A percentile compares a stretch with the other conserved stretches of the same genome.
Conservation (phyloP, 371 early-diverging fungal species). For the Saksenaea oblongispora region DNA sequence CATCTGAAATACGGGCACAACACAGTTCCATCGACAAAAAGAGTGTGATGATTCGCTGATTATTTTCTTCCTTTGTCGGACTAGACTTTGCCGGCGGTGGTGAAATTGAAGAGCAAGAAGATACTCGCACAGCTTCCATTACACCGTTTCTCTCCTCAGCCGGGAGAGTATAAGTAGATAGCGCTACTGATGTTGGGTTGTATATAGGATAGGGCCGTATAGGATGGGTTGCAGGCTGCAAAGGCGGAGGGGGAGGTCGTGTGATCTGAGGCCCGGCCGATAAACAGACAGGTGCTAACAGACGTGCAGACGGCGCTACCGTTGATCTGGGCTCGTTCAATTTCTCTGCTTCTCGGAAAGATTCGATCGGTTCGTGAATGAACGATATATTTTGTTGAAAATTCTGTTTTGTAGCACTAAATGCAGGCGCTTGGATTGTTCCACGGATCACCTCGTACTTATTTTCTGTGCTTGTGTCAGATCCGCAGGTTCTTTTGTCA, state of each 20-base stretch:
- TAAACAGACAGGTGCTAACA: constrained; percentile 1
- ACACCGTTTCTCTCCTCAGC: neutral
- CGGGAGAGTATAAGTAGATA: neutral
- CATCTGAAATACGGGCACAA: constrained; percentile 61
- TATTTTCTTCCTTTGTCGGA: neutral
- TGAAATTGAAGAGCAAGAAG: neutral
- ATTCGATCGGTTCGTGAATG: constrained; percentile 22
- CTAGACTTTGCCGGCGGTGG: neutral
- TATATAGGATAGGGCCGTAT: neutral
- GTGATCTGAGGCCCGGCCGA: neutral
- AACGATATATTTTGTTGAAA: constrained; percentile 12
- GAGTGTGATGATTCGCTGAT: neutral
- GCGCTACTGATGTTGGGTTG: neutral
- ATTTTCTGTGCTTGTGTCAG: neutral
- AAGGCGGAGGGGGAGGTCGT: neutral
- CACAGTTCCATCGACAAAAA: constrained; percentile 57
- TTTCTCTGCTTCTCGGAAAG: constrained; percentile 6
- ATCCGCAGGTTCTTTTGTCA: constrained; percentile 35
- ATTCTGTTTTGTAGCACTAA: constrained; percentile 5
- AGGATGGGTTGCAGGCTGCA: constrained; percentile 3
- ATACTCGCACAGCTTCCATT: neutral
- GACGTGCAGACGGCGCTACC: neutral
- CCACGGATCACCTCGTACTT: constrained; percentile 3
- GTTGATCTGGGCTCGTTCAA: neutral
- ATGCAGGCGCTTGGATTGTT: constrained; percentile 7